Percentiles rank a stretch among this genome's conserved stretches.
phyloP scores from a whole-genome alignment of 768 basidiomycete species.

The Mycena venus region DNA sequence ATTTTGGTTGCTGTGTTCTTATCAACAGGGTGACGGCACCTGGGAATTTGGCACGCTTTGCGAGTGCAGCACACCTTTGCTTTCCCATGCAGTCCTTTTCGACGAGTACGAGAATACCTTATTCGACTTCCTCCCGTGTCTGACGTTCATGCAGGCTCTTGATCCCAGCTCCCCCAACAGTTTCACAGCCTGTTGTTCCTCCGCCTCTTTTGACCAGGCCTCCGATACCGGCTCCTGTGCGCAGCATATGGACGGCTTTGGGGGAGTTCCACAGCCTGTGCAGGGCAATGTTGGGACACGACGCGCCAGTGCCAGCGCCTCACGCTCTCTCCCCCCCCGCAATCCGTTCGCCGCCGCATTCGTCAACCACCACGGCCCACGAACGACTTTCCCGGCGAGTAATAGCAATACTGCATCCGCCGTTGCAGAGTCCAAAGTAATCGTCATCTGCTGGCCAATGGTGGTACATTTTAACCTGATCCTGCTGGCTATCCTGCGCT shows the following conservation, averaged over 20 bases:
- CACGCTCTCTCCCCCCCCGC: background rate
- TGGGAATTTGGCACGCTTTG: background rate
- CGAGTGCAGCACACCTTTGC: background rate
- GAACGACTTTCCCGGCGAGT: background rate
- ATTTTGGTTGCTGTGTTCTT: background rate
- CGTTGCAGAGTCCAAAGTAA: too few relatives aligned
- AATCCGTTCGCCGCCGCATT: background rate
- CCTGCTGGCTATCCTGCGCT: background rate
- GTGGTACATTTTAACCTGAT: background rate
- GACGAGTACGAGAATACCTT: background rate
- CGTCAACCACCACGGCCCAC: background rate
- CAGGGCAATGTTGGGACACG: background rate
- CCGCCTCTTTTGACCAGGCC: background rate
- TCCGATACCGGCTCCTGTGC: background rate
- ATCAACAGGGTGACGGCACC: background rate
- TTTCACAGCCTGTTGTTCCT: too few relatives aligned
- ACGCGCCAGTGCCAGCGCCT: background rate
- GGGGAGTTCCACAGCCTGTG: background rate
- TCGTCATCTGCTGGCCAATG: background rate
- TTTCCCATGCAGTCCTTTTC: background rate
- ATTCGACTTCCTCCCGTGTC: too few relatives aligned
- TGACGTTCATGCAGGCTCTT: too few relatives aligned
- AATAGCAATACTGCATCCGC: background rate
- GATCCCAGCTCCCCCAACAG: too few relatives aligned
- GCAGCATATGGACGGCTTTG: background rate